Base-by-base conservation (phyloP, 306 rosid genomes). In the Rosa rugosa region DNA sequence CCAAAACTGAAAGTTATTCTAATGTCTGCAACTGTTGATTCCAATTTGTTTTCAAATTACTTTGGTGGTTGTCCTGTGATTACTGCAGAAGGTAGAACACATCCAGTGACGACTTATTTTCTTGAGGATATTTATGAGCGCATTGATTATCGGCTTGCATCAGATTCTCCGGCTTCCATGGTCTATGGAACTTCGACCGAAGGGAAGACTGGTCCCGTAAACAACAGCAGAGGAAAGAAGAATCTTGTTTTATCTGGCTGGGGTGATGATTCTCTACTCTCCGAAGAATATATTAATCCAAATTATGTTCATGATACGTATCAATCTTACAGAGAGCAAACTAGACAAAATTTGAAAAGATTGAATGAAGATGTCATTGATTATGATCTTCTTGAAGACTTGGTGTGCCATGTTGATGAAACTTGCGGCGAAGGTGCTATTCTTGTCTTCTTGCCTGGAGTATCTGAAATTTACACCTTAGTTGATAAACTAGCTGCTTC, bases 11-110 rank as follows among this genome's bases (percentile, higher is more conserved):
- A 94, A 84, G 91, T 94, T 89, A 87, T 94, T 86, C 89, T 94
- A 62, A 94, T 94, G 98, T 94, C 98, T 54, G 98, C 98, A 53
- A 94, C 98, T 50, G 97, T 94, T 85, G 98, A 94, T 88, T 91
- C 98, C 83, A 81, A 86, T 86, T 90, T 89, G 77, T 94, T 94
- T 88, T 94, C 98, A 56, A 89, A 84, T 73, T 94, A 94, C 88
- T 94, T 94, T 45, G 88, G 89, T 70, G 80, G 86, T 83, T 94
- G 98, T 81, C 98, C 97, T 72, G 97, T 94, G 72, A 89, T 94
- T 74, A 89, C 92, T 45, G 98, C 98, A 36, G 83, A 94, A 78
- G 98, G 98, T 72, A 88, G 98, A 85, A 89, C 90, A 83, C 97
- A 94, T 87, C 92, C 97, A 5, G 98, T 94, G 86, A 89, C 97